Evolutionary conservation across 768 basidiomycete species (phyloP).

Genomic region (Naganishia kalamii): DNA sequence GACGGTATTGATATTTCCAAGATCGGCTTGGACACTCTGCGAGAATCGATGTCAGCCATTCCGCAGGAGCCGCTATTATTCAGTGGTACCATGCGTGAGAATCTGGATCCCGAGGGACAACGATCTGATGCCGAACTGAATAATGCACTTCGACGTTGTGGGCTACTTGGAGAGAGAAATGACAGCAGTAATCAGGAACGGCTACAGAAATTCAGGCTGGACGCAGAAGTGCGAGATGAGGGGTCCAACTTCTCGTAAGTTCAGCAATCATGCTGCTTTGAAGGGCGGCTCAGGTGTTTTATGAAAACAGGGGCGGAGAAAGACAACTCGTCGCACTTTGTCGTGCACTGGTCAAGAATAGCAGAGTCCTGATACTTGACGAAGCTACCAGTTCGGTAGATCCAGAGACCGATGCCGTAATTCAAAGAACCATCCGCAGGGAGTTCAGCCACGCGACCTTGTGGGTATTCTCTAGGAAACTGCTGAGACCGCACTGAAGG

Average conservation of each 20-base stretch:
- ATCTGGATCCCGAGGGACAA: conserved; percentile 55
- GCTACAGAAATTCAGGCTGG: conserved; percentile 58
- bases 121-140: conserved; percentile 61
- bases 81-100: conserved; percentile 47
- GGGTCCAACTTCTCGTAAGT: conserved; percentile 54
- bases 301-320: conserved; percentile 60
- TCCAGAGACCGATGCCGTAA: conserved; percentile 53
- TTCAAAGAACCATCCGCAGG: conserved; percentile 60
- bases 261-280: no score
- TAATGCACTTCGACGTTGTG: conserved; percentile 57
- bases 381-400: conserved; percentile 19
- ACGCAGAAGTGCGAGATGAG: conserved; percentile 59
- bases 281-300: no score
- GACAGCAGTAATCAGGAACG: conserved; percentile 48
- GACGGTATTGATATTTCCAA: conserved; percentile 50
- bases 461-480: no score
- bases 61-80: conserved; percentile 63
- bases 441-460: conserved; percentile 51
- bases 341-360: conserved; percentile 60
- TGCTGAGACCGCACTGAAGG: no score
- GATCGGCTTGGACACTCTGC: conserved; percentile 56
- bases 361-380: conserved; percentile 51
- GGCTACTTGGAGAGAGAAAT: conserved; percentile 47
- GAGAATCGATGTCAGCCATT: conserved; percentile 59
- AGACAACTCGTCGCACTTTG: conserved; percentile 61